A percentile compares a stretch with the other conserved stretches of the same genome.
These are phyloP conservation scores for Plectosphaerella cucumerina DNA, from an alignment of 2,329 filamentous ascomycete genomes.

Conservation along the genomic window DNA sequence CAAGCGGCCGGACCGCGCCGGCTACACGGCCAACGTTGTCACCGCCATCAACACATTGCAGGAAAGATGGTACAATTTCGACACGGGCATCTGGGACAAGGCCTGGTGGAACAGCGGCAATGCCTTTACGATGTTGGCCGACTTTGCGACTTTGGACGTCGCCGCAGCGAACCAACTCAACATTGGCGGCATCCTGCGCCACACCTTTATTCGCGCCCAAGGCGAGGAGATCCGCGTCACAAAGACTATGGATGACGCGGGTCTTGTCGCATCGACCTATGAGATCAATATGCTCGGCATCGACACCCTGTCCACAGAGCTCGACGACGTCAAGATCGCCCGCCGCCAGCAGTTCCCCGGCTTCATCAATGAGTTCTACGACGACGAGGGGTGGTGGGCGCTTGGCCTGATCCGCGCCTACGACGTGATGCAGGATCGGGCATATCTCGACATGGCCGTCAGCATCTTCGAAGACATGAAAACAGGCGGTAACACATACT, in stretches of 20 bases:
- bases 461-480: conserved; percentile 54
- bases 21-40: conserved; percentile 28
- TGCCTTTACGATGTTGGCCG: conserved; percentile 56
- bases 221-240: conserved; percentile 27
- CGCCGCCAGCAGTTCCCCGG: conserved; percentile 23
- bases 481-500: conserved; percentile 39
- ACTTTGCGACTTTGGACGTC: conserved; percentile 38
- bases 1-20: conserved; percentile 6
- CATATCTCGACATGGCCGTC: conserved; percentile 50
- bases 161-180: conserved; percentile 29
- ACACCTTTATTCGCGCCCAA: conserved; percentile 43
- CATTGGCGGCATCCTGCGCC: conserved; percentile 34
- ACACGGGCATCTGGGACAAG: conserved; percentile 59
- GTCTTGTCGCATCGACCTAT: conserved; percentile 33
- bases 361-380: conserved; percentile 51
- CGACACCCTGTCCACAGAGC: not conserved
- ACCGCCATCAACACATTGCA: conserved; percentile 43
- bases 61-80: conserved; percentile 52
- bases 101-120: conserved; percentile 75
- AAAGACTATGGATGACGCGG: conserved; percentile 31
- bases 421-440: conserved; percentile 45
- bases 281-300: conserved; percentile 24
- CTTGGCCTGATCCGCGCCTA: conserved; percentile 53
- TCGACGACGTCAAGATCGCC: conserved; percentile 14
- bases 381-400: conserved; percentile 63